phyloP scores from a whole-genome alignment of 495 filamentous ascomycete species.

The Staphylotrichum tortipilum region DNA sequence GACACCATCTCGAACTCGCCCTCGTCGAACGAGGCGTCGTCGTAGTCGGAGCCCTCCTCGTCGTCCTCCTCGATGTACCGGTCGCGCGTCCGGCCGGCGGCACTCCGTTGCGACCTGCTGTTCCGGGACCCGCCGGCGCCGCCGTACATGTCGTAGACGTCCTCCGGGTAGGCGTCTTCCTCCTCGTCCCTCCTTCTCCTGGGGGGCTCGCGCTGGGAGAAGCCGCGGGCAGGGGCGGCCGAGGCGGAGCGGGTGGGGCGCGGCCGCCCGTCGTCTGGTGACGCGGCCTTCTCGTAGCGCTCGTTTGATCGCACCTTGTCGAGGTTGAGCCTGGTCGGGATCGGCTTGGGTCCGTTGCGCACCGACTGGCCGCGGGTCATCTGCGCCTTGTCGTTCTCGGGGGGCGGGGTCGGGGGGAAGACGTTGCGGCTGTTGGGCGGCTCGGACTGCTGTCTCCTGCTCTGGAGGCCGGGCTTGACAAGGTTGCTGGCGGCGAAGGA shows the following conservation, averaged over 20 bases:
- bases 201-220: slow-evolving; percentile 33
- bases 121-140: slow-evolving; percentile 29
- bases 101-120: slow-evolving; percentile 25
- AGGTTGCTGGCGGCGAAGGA: slow-evolving; percentile 87
- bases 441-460: slow-evolving; percentile 77
- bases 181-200: slow-evolving; percentile 41
- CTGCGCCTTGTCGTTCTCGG: slow-evolving; percentile 60
- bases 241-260: slow-evolving; percentile 31
- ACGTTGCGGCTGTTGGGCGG: slow-evolving; percentile 69
- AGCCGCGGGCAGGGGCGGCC: slow-evolving; percentile 38
- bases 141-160: slow-evolving; percentile 63
- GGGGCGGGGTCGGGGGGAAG: slow-evolving; percentile 93
- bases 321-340: slow-evolving; percentile 47
- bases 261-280: slow-evolving; percentile 34
- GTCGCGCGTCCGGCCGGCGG: slow-evolving; percentile 34
- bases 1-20: slow-evolving; percentile 79
- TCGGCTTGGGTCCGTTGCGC: slow-evolving; percentile 45
- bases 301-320: slow-evolving; percentile 37
- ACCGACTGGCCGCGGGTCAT: slow-evolving; percentile 46
- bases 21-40: slow-evolving; percentile 60
- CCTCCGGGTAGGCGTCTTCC: slow-evolving; percentile 54
- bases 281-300: slow-evolving; percentile 43
- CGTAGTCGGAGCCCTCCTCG: slow-evolving; percentile 61
- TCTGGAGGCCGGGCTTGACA: slow-evolving; percentile 71
- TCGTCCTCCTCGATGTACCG: slow-evolving; percentile 67